These are phyloP conservation scores for Pleurotus eryngii DNA, from an alignment of 768 basidiomycete species.

Conservation along the genomic window DNA sequence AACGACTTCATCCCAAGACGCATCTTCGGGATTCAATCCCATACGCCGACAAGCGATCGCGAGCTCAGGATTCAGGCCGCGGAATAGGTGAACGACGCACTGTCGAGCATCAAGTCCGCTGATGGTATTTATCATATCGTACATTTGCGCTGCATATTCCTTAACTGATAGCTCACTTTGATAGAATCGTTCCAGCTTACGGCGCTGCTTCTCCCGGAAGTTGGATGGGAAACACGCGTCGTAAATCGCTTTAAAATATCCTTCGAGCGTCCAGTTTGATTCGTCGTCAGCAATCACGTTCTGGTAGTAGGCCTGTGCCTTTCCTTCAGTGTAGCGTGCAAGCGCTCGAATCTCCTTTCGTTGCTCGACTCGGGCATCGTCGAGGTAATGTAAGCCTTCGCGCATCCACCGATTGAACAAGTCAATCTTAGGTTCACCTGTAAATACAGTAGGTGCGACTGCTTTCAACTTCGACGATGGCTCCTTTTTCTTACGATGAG, in stretches of 20 bases:
- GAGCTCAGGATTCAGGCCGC: constrained; percentile 20
- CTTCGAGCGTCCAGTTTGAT: constrained; percentile 20
- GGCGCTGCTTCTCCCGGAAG: constrained; percentile 10
- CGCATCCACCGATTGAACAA: not conserved
- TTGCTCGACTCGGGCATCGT: not conserved
- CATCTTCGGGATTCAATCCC: constrained; percentile 22
- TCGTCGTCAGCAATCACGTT: constrained; percentile 20
- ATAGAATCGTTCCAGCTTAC: constrained; percentile 15
- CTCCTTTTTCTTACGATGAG: too few species aligned
- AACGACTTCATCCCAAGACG: constrained; percentile 21
- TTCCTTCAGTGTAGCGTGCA: constrained; percentile 9
- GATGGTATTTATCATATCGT: constrained; percentile 30
- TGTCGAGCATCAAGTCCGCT: constrained; percentile 24
- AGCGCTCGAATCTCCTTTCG: not conserved
- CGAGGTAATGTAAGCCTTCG: not conserved
- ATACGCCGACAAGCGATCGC: constrained; percentile 25
- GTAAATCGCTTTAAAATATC: constrained; percentile 30
- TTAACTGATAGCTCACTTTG: constrained; percentile 27
- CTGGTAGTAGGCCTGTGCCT: constrained; percentile 29
- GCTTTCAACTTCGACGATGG: too few species aligned
- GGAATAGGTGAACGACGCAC: constrained; percentile 29
- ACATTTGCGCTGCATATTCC: constrained; percentile 29
- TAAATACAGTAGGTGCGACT: too few species aligned
- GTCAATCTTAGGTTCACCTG: too few species aligned
- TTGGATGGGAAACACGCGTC: constrained; percentile 33